Evolutionary conservation across 768 basidiomycete species (phyloP), one percentile per base, ranked within the genome.

Genomic region (Agaricus subrufescens): DNA sequence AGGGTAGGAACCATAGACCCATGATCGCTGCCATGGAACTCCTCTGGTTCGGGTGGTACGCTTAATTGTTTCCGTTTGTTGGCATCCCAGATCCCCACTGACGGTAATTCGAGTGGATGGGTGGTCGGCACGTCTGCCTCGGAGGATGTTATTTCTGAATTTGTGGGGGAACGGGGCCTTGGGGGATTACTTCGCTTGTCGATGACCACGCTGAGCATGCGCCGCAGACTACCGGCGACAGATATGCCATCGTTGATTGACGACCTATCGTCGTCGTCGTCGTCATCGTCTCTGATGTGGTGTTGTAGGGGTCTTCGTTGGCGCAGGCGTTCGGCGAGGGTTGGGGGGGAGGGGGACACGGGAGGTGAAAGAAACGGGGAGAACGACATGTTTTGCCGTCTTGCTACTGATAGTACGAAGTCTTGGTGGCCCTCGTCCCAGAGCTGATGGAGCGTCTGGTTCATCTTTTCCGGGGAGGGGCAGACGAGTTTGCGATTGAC

Each of bases 381-480:
- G 10, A 46, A 23, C 12, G 53, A 7, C 8, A 54, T 54, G 6
- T 31, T 37, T 8, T 39, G 44, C 27, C 26, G 46, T 26, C 12
- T 30, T 8, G 27, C 19, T 12, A 47, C 40, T 14, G 34, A 31
- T 9, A 26, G 37, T 46, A 54, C 53, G 19, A 54, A 54, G 7
- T 40, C 53, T 27, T 44, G 53, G 46, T 54, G 53, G 34, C 53
- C 53, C 37, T 54, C 53, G 23, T 54, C 43, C 45, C 45, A 54
- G 14, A 54, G 53, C 29, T 54, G 53, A 15, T 14, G 45, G 6
- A 54, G 53, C 14, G 44, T 54, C 25, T 54, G 45, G 34, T 27
- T 46, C 10, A 47, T 23, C 27, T 54, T 47, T 27, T 54, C 46
- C 30, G 45, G 46, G 4, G 46, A 25, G 14, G 53, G 53, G n/a